Conservation (phyloP, 2,329 filamentous ascomycete genomes). For the Fusarium sp. region DNA sequence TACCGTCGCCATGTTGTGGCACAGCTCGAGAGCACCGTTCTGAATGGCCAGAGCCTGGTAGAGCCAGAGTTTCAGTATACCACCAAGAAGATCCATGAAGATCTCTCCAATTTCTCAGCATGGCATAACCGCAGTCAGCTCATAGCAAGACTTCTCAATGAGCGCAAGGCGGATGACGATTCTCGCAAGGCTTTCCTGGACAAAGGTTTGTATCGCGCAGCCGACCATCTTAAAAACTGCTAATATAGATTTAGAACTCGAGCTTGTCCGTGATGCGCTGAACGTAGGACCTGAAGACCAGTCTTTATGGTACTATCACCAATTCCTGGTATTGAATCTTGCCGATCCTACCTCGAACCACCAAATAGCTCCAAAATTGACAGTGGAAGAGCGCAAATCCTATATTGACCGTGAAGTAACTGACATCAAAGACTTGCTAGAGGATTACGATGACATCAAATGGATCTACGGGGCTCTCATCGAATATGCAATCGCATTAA, state of each 20-base stretch:
- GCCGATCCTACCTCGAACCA: slow-evolving; percentile 62
- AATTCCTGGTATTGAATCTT: slow-evolving; percentile 82
- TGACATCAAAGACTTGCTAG: slow-evolving; percentile 75
- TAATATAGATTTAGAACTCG: slow-evolving; percentile 70
- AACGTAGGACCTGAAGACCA: slow-evolving; percentile 95
- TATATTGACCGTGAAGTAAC: slow-evolving; percentile 80
- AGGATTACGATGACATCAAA: slow-evolving; percentile 73
- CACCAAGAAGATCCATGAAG: slow-evolving; percentile 84
- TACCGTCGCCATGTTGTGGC: slow-evolving; percentile 85
- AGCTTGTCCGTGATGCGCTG: slow-evolving; percentile 80
- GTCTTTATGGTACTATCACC: slow-evolving; percentile 97
- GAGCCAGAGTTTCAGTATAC: slow-evolving; percentile 91
- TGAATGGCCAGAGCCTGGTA: slow-evolving; percentile 73
- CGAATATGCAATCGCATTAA: slow-evolving; percentile 75
- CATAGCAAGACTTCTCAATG: slow-evolving; percentile 80
- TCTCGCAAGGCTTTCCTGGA: slow-evolving; percentile 79
- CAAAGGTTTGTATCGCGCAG: slow-evolving; percentile 63
- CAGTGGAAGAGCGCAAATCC: slow-evolving; percentile 69
- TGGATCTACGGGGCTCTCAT: slow-evolving; percentile 92
- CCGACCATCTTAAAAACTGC: background rate
- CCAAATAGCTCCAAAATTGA: slow-evolving; percentile 75
- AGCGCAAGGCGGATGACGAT: slow-evolving; percentile 73
- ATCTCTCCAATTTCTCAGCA: slow-evolving; percentile 95
- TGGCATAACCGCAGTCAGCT: slow-evolving; percentile 93
- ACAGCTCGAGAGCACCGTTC: slow-evolving; percentile 73